These are phyloP conservation scores for Sporisorium exsertum DNA, from an alignment of 1,284 basidiomycete genomes.

Conservation along the genomic window DNA sequence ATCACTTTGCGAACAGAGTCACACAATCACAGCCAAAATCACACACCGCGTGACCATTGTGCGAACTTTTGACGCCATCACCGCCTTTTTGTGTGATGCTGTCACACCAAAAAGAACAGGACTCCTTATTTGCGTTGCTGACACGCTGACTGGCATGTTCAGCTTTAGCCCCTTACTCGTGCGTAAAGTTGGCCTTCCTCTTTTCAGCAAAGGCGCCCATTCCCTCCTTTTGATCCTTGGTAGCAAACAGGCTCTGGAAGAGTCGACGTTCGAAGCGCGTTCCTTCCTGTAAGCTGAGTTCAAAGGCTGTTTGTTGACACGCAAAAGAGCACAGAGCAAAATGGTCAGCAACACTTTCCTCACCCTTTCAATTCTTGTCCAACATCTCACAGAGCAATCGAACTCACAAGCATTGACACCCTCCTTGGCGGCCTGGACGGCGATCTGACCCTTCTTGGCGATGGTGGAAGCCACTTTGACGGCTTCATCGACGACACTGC, in stretches of 20 bases:
- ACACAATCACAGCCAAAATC: conserved; percentile 8
- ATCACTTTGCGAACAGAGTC: neutral
- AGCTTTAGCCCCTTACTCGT: conserved; percentile 36
- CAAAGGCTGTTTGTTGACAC: conserved; percentile 73
- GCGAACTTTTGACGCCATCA: conserved; percentile 1
- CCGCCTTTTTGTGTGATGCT: neutral
- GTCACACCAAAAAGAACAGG: too few species aligned
- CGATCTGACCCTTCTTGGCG: conserved; percentile 84
- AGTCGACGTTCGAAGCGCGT: conserved; percentile 87
- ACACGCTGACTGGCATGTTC: too few species aligned
- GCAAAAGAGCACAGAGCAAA: neutral
- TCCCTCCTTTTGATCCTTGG: conserved; percentile 96
- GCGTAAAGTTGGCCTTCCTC: conserved; percentile 74
- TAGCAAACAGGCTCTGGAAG: conserved; percentile 94
- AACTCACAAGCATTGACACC: conserved; percentile 86
- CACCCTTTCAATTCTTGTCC: neutral
- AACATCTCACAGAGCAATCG: neutral
- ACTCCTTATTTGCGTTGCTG: too few species aligned
- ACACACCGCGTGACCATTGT: conserved; percentile 21
- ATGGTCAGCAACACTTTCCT: neutral
- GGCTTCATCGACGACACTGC: conserved; percentile 86
- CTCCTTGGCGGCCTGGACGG: conserved; percentile 92
- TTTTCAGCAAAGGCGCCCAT: conserved; percentile 99
- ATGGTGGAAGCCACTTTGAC: conserved; percentile 84
- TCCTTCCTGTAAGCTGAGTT: conserved; percentile 84